Conservation (phyloP, 75 land plant species). For the Picea sitchensis region DNA sequence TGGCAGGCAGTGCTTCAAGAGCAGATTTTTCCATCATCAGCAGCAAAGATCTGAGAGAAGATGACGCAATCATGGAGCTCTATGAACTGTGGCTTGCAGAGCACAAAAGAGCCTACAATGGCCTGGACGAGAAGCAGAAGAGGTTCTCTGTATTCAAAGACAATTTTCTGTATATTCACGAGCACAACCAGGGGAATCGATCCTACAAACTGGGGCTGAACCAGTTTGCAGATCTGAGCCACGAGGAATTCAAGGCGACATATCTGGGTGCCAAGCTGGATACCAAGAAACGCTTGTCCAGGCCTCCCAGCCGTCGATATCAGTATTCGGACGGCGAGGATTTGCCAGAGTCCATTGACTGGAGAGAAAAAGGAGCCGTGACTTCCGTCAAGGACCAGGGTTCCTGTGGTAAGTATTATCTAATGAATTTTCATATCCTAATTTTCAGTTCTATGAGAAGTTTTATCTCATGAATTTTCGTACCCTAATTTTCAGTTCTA, state of each 20-base stretch:
- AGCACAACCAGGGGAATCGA: conserved; percentile 22
- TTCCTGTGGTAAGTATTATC: conserved; percentile 41
- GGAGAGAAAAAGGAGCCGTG: conserved; percentile 36
- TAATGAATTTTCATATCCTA: no score
- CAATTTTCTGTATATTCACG: conserved; percentile 35
- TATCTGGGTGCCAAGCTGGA: conserved; percentile 9
- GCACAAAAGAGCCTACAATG: conserved; percentile 1
- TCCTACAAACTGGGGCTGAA: conserved; percentile 40
- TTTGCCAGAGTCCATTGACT: conserved; percentile 27
- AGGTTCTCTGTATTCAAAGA: conserved; percentile 45
- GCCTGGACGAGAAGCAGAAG: conserved; percentile 30
- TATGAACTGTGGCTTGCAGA: neutral
- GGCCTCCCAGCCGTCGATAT: neutral
- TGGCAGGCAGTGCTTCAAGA: neutral
- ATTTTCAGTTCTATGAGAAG: no score
- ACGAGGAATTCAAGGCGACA: conserved; percentile 35
- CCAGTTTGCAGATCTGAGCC: conserved; percentile 57
- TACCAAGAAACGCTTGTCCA: neutral
- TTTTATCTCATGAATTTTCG: neutral
- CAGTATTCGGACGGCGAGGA: neutral
- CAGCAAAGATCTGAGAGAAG: neutral
- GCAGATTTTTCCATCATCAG: neutral
- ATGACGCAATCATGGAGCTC: neutral
- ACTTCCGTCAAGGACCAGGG: conserved; percentile 44
- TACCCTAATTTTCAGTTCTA: no score